Evolutionary conservation across 768 basidiomycete genomes (phyloP).

Genomic region (Clitopilus passeckerianus): DNA sequence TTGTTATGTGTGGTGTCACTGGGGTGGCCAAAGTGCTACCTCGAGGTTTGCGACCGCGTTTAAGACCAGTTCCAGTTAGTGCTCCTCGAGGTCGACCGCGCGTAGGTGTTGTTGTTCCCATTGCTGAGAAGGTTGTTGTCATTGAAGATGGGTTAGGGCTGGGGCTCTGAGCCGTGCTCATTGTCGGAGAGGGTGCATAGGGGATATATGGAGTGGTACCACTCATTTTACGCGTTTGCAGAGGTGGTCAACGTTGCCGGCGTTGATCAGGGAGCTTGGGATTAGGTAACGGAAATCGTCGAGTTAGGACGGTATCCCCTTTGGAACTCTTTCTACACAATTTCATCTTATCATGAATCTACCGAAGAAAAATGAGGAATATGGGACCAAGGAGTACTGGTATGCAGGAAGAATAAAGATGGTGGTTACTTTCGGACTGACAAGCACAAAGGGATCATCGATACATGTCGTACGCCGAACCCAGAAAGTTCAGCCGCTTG

Average conservation of each 20-base stretch:
- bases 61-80: not conserved
- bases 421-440: not conserved
- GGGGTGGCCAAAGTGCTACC: not conserved
- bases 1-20: not conserved
- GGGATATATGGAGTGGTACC: not conserved
- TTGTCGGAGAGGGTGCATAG: not conserved
- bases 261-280: not conserved
- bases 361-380: conserved; percentile 64
- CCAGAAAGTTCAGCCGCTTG: not conserved
- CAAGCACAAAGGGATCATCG: conserved; percentile 52
- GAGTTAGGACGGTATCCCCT: not conserved
- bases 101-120: not conserved
- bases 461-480: conserved; percentile 52
- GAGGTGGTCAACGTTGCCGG: not conserved
- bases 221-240: not conserved
- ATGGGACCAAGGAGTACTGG: conserved; percentile 69
- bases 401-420: conserved; percentile 19
- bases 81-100: not conserved
- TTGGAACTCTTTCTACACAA: not conserved
- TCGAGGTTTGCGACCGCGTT: not conserved
- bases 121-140: not conserved
- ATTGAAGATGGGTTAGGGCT: not conserved
- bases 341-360: conserved; percentile 19
- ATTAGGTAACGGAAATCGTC: not conserved
- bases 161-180: not conserved